Conservation (phyloP, 192 early-diverging fungal genomes). For the Fimicolochytrium jonesii region DNA sequence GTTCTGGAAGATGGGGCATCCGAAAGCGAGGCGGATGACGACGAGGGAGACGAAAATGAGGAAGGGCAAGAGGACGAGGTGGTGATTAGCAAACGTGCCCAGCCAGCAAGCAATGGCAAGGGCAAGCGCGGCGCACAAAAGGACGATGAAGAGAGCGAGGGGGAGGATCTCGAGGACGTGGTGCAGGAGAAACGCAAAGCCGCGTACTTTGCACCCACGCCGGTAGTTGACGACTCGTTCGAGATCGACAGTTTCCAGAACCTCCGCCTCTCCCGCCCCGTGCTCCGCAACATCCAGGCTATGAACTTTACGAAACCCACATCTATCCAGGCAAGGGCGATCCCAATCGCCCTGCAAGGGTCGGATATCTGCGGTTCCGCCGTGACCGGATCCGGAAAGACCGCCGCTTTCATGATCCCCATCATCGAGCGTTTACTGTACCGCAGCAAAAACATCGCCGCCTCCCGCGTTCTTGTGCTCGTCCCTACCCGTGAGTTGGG, state of each 20-base stretch:
- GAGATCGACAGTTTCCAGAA: constrained; percentile 72
- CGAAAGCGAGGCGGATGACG: constrained; percentile 20
- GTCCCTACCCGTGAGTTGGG: constrained; percentile 98
- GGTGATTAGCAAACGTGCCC: background rate
- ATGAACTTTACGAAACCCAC: constrained; percentile 93
- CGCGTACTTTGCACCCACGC: constrained; percentile 41
- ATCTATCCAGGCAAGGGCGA: constrained; percentile 85
- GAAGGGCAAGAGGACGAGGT: constrained; percentile 19
- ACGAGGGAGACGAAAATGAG: background rate
- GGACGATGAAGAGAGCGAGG: constrained; percentile 6
- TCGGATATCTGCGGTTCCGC: constrained; percentile 98
- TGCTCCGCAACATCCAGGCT: constrained; percentile 83
- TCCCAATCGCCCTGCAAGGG: constrained; percentile 91
- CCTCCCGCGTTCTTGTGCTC: constrained; percentile 83
- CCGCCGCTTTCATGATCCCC: constrained; percentile 93
- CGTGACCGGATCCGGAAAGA: constrained; percentile 98
- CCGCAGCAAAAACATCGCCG: constrained; percentile 72
- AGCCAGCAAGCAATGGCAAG: background rate
- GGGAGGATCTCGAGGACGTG: constrained; percentile 23
- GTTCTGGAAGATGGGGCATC: constrained; percentile 7
- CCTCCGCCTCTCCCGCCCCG: constrained; percentile 92
- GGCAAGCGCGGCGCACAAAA: constrained; percentile 2
- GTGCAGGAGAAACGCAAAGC: constrained; percentile 41
- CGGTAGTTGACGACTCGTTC: constrained; percentile 12
- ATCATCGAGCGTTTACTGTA: constrained; percentile 92